phyloP scores from a whole-genome alignment of 2,329 filamentous ascomycete species.

The Apiospora malaysiana region DNA sequence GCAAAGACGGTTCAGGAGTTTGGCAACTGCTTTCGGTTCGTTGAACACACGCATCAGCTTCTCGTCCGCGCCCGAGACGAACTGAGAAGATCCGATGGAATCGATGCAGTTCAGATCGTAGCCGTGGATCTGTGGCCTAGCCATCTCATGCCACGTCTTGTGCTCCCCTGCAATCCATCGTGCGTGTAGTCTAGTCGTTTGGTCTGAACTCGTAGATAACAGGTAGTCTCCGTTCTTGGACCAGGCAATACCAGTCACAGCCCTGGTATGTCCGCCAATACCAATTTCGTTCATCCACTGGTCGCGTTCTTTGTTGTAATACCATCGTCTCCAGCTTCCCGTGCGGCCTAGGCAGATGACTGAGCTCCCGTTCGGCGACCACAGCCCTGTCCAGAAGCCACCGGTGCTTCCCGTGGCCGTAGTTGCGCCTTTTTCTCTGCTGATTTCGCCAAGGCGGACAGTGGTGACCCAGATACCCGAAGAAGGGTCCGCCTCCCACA shows the following conservation, averaged over 20 bases:
- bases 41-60: constrained; percentile 97
- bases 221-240: constrained; percentile 81
- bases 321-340: constrained; percentile 92
- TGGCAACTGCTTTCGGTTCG: constrained; percentile 82
- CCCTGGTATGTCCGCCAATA: constrained; percentile 81
- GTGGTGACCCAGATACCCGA: constrained; percentile 93
- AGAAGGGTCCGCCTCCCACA: constrained; percentile 85
- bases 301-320: constrained; percentile 63
- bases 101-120: constrained; percentile 97
- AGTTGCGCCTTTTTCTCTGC: constrained; percentile 91
- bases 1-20: constrained; percentile 72
- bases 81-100: constrained; percentile 72
- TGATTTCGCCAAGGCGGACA: constrained; percentile 89
- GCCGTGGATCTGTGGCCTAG: constrained; percentile 94
- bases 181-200: constrained; percentile 88
- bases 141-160: constrained; percentile 90
- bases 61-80: constrained; percentile 95
- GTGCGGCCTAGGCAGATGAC: constrained; percentile 88
- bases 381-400: constrained; percentile 95
- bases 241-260: constrained; percentile 86
- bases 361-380: constrained; percentile 77
- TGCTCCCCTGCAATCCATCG: constrained; percentile 65
- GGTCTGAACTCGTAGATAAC: constrained; percentile 87
- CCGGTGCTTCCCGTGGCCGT: constrained; percentile 95
- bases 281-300: constrained; percentile 79